phyloP scores from a whole-genome alignment of 2,329 filamentous ascomycete genomes.

The Aspergillus quadricinctus region DNA sequence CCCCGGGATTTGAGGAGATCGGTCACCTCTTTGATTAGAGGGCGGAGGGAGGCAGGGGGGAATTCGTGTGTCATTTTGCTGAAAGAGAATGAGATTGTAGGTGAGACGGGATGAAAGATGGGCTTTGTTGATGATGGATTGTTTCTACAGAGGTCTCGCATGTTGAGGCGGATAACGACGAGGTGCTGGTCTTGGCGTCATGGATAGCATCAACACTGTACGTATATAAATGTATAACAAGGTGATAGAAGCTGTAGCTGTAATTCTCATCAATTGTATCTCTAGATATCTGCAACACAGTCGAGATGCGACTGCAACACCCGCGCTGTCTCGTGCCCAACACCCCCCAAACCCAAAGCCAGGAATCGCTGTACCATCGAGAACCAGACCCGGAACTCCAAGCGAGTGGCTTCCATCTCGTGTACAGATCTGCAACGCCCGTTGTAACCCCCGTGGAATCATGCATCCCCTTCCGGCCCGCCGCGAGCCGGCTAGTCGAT shows the following conservation, averaged over 20 bases:
- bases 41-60: slow-evolving; percentile 34
- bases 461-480: slow-evolving; percentile 8
- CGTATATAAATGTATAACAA: background rate
- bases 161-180: background rate
- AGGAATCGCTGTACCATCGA: background rate
- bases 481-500: slow-evolving; percentile 9
- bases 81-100: background rate
- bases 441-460: background rate
- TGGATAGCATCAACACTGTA: background rate
- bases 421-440: background rate
- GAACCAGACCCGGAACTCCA: background rate
- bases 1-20: slow-evolving; percentile 51
- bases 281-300: background rate
- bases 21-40: slow-evolving; percentile 48
- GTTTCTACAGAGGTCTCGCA: background rate
- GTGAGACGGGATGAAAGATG: background rate
- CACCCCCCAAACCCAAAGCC: background rate
- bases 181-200: background rate
- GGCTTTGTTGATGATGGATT: background rate
- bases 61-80: slow-evolving; percentile 17
- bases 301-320: background rate
- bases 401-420: background rate
- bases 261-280: too few relatives aligned
- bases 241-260: too few relatives aligned
- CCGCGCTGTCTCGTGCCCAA: background rate